Evolutionary conservation across 768 basidiomycete species (phyloP).

Genomic region (Tulasnella sp.): DNA sequence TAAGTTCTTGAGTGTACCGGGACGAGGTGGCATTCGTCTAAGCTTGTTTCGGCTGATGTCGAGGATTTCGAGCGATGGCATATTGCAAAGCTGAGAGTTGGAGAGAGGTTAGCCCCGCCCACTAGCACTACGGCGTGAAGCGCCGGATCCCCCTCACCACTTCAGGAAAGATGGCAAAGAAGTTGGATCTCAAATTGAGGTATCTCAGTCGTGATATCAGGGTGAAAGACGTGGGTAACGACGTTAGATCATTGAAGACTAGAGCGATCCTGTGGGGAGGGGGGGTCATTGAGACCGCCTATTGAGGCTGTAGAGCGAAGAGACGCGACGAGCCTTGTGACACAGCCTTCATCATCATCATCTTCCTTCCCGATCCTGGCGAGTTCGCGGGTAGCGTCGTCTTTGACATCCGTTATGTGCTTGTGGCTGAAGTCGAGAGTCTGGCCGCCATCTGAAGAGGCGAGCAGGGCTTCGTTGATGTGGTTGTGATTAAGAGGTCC

Average conservation of each 20-base stretch:
- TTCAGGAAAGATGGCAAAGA: conserved; percentile 74
- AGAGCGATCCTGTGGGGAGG: conserved; percentile 65
- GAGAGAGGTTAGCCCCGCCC: background rate
- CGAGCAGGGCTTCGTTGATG: conserved; percentile 60
- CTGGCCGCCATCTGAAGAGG: conserved; percentile 70
- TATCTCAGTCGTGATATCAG: conserved; percentile 73
- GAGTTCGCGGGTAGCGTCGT: conserved; percentile 73
- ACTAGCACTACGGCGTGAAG: background rate
- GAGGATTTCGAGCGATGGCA: conserved; percentile 86
- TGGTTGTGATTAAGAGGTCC: conserved; percentile 48
- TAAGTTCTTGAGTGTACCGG: conserved; percentile 74
- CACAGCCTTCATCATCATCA: conserved; percentile 44
- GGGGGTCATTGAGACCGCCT: background rate
- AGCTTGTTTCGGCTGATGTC: conserved; percentile 94
- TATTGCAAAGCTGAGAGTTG: conserved; percentile 63
- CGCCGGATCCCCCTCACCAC: conserved; percentile 57
- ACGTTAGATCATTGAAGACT: conserved; percentile 75
- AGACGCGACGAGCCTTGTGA: conserved; percentile 33
- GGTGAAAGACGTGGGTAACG: conserved; percentile 70
- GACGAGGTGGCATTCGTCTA: conserved; percentile 67
- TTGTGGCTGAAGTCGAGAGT: conserved; percentile 83
- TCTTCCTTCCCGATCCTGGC: conserved; percentile 54
- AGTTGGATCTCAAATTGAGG: conserved; percentile 82
- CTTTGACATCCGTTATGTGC: conserved; percentile 69
- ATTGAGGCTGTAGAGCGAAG: background rate